Conservation (phyloP, 495 filamentous ascomycete species). For the Penicillium coffeae region DNA sequence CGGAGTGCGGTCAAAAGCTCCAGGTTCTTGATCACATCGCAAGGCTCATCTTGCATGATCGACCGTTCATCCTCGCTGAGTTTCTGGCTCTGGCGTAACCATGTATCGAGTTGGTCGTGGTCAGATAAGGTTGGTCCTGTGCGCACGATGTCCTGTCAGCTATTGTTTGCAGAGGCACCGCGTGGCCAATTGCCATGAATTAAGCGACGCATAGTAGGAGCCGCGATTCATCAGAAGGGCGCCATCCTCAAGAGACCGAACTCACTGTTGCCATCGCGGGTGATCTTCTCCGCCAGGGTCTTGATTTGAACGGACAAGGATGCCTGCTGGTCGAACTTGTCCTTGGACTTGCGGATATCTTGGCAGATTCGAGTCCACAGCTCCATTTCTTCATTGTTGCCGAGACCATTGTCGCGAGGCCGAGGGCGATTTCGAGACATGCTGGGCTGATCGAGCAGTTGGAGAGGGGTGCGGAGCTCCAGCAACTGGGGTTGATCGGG, state of each 20-base stretch:
- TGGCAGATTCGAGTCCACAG: constrained; percentile 61
- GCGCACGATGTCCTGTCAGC: constrained; percentile 11
- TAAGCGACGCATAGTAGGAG: background rate
- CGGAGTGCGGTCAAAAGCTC: constrained; percentile 58
- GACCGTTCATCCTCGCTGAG: constrained; percentile 59
- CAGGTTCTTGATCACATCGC: constrained; percentile 57
- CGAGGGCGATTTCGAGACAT: constrained; percentile 49
- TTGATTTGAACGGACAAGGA: constrained; percentile 50
- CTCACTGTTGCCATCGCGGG: constrained; percentile 44
- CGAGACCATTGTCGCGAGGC: constrained; percentile 45
- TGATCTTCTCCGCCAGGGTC: constrained; percentile 47
- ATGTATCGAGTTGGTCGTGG: constrained; percentile 49
- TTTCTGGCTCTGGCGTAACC: constrained; percentile 61
- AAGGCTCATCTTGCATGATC: constrained; percentile 54
- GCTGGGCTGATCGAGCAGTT: background rate
- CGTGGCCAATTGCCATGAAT: background rate
- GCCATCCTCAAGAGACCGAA: background rate
- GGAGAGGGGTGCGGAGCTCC: background rate
- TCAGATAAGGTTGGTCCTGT: constrained; percentile 35
- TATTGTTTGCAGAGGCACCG: background rate
- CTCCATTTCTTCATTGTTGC: constrained; percentile 58
- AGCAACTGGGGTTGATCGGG: constrained; percentile 7
- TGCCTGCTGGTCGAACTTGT: constrained; percentile 56
- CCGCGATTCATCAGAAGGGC: background rate
- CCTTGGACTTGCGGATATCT: constrained; percentile 55